Evolutionary conservation across 352 stramenopile genomes (phyloP), one percentile per base, ranked within the genome.

Genomic region (Globisporangium okanoganense): DNA sequence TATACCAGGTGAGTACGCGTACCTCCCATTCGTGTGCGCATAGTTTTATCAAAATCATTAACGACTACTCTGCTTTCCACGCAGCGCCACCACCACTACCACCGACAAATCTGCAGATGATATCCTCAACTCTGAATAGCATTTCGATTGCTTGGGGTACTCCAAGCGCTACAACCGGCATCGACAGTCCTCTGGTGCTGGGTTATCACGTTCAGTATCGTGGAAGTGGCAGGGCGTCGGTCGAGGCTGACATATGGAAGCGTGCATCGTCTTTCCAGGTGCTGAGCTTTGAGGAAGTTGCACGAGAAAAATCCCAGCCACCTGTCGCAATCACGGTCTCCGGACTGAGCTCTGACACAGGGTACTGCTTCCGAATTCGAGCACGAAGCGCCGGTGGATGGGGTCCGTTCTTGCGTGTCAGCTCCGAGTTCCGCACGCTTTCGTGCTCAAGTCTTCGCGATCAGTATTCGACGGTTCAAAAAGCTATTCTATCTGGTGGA

Each of bases 131-230:
- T 5, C 44, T 75, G 12, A 78, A 71, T 10, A 88, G 74, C 52
- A 72, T 92, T 41, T 75, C 51, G 1, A 20, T 92, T 18, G 56
- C 58, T 0, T 92, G 80, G 82, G 65, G 38, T 1, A 68, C 62
- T 36, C 49, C 45, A 13, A 35, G 38, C 13, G 25, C 53, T 16
- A 66, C 22, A 8, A 58, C 58, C 22, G 47, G 48, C 9, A 16
- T 36, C 6, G 74, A 88, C 55, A 41, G 78, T 14, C 78, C 78
- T 3, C 51, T 48, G 6, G 70, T 93, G 14, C 64, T 93, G 1
- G 84, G 79, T 12, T 93, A 78, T 47, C 79, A 93, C 33, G 50
- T 90, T 2, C 68, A 93, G 47, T 72, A 72, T 25, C 67, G 71
- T 25, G 78, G 79, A 22, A 61, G 57, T 36, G 82, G 81, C 13